Percentiles rank a stretch among this genome's conserved stretches.
Conservation (phyloP, 169 alveolate genomes). For the Cryptosporidium ryanae region DNA sequence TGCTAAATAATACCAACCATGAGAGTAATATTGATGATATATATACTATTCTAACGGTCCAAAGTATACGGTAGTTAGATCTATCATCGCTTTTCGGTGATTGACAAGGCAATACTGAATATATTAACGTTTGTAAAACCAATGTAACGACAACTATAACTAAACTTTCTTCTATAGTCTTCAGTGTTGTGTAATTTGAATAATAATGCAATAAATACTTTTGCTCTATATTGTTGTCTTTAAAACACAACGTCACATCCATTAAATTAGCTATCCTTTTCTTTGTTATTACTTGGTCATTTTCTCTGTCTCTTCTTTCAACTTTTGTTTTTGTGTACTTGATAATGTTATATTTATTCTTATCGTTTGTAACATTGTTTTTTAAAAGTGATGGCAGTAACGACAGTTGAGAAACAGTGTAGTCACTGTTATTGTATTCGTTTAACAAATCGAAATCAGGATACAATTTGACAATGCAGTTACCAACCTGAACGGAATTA, state of each 20-base stretch:
- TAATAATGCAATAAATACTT: constrained; percentile 86
- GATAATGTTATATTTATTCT: constrained; percentile 2
- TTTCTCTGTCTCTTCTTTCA: background rate
- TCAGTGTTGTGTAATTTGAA: constrained; percentile 84
- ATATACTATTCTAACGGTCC: constrained; percentile 89
- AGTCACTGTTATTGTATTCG: too few relatives aligned
- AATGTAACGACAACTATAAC: constrained; percentile 87
- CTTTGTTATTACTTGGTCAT: constrained; percentile 25
- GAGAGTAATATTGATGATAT: constrained; percentile 83
- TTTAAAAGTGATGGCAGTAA: background rate
- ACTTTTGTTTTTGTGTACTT: background rate
- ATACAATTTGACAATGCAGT: background rate
- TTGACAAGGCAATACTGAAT: constrained; percentile 83
- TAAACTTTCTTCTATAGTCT: constrained; percentile 88
- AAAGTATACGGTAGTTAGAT: constrained; percentile 80
- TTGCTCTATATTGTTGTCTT: constrained; percentile 87
- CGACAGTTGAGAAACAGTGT: too few relatives aligned
- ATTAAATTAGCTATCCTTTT: constrained; percentile 73
- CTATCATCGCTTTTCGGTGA: constrained; percentile 77
- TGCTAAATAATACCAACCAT: constrained; percentile 84
- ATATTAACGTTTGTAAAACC: constrained; percentile 85
- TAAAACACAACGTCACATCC: constrained; percentile 83
- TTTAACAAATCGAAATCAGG: constrained; percentile 20
- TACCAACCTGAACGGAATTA: constrained; percentile 42
- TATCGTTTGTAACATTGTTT: background rate